Percentiles rank a stretch among this genome's conserved stretches.
These are phyloP conservation scores for Paramecium octaurelia DNA, from an alignment of 73 alveolate species.

Conservation along the genomic window DNA sequence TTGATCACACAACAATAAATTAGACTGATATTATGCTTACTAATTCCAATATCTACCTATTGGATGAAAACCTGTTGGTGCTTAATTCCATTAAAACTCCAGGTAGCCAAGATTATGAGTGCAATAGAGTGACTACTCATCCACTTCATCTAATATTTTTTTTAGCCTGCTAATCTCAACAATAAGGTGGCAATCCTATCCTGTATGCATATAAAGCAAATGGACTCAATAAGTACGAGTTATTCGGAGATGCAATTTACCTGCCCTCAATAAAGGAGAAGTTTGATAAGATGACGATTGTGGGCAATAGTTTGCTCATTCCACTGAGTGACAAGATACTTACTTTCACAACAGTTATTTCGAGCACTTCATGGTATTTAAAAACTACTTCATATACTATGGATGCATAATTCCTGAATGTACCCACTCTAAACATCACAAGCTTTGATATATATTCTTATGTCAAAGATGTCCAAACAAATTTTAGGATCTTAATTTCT, in stretches of 20 bases:
- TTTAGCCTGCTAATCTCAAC: neutral
- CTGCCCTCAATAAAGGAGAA: neutral
- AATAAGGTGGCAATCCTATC: neutral
- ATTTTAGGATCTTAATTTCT: neutral
- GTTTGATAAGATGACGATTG: neutral
- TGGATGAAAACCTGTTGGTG: neutral
- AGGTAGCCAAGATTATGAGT: neutral
- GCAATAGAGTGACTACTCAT: neutral
- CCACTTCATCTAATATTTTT: neutral
- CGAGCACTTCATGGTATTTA: neutral
- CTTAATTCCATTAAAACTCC: neutral
- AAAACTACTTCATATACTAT: neutral
- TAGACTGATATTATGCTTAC: neutral
- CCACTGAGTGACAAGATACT: neutral
- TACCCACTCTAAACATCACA: neutral
- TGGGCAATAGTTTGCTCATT: neutral
- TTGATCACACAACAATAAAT: neutral
- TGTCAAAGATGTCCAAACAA: neutral
- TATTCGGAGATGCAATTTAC: neutral
- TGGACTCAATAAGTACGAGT: neutral
- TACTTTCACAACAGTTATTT: neutral
- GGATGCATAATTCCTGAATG: neutral
- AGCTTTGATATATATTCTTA: neutral
- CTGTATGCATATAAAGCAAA: neutral
- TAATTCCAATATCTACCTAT: neutral